Base-by-base conservation (phyloP, 1,139 yeast genomes). In the Pichia inconspicua region DNA sequence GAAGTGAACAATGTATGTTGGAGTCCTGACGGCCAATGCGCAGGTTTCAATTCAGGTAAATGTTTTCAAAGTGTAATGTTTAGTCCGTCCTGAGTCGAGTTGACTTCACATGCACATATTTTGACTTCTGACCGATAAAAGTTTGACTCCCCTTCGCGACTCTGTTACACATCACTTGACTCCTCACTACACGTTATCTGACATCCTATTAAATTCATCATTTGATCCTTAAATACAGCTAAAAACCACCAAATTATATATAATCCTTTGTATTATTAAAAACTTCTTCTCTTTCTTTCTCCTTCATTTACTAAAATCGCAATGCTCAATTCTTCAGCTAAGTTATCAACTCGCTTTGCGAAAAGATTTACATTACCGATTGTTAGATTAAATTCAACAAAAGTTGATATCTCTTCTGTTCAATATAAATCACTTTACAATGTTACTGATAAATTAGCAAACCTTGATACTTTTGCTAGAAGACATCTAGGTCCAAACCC, bases 401-500 rank as follows among this genome's bases (percentile, higher is more conserved):
- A 63, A 48, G 80, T 80, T 35, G 67, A 74, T 54, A 72, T 80
- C 17, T 74, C 80, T 14, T 72, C 77, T 25, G 65, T 61, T 5
- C 66, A 72, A 54, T 77, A 74, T 56, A 55, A 60, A 2, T 56
- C 62, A 32, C 69, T 76, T n/a, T 74, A 67, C 55, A 62, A 66
- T 49, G 72, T 75, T n/a, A 61, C 64, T 17, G 40, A 51, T 19
- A 41, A 49, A 9, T 52, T 59, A 40, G 48, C 51, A n/a, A 56
- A 52, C 40, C 51, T 87, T 50, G 98, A 92, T 64, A 83, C 94
- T 2, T 92, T 90, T 66, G 78, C 87, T 45, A 78, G 94, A 64
- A 85, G 97, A 61, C 98, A 92, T 69, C 73, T 89, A 53, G 98
- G 98, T 15, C 94, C 97, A 22, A 73, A 78, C 19, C 80, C 86